Percentiles rank a stretch among this genome's conserved stretches.
phyloP scores from a whole-genome alignment of 1,284 basidiomycete genomes.

The Ganoderma sp. region DNA sequence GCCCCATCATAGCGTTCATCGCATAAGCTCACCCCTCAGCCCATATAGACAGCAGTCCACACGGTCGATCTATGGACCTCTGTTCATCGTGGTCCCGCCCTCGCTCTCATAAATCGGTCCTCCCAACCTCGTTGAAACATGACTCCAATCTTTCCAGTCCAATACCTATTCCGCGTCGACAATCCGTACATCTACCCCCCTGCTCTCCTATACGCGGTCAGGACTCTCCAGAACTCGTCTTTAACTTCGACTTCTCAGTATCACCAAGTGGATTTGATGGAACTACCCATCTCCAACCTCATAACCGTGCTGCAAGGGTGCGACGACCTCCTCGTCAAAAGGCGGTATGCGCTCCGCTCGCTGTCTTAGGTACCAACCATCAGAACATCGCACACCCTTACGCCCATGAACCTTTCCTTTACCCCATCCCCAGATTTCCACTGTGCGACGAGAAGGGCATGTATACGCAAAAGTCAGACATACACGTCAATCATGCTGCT shows the following conservation, averaged over 20 bases:
- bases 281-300: conserved; percentile 19
- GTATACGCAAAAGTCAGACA: neutral
- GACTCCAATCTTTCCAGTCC: conserved; percentile 21
- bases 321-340: conserved; percentile 28
- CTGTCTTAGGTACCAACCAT: conserved; percentile 10
- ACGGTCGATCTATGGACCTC: conserved; percentile 7
- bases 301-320: conserved; percentile 26
- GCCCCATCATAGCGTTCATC: neutral
- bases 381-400: conserved; percentile 19
- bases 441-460: neutral
- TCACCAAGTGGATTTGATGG: conserved; percentile 26
- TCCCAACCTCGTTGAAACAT: neutral
- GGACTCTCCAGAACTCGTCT: conserved; percentile 32
- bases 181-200: conserved; percentile 24
- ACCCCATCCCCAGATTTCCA: conserved; percentile 23
- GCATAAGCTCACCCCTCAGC: neutral
- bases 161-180: conserved; percentile 33
- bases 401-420: conserved; percentile 27
- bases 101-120: neutral
- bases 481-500: neutral
- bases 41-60: neutral
- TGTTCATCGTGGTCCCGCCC: conserved; percentile 10
- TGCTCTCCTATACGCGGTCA: conserved; percentile 26
- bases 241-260: conserved; percentile 34
- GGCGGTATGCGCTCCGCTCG: conserved; percentile 16